A percentile compares a stretch with the other conserved stretches of the same genome.
These are phyloP conservation scores for Graphilbum sp. DNA, from an alignment of 2,329 filamentous ascomycete genomes.

Conservation along the genomic window DNA sequence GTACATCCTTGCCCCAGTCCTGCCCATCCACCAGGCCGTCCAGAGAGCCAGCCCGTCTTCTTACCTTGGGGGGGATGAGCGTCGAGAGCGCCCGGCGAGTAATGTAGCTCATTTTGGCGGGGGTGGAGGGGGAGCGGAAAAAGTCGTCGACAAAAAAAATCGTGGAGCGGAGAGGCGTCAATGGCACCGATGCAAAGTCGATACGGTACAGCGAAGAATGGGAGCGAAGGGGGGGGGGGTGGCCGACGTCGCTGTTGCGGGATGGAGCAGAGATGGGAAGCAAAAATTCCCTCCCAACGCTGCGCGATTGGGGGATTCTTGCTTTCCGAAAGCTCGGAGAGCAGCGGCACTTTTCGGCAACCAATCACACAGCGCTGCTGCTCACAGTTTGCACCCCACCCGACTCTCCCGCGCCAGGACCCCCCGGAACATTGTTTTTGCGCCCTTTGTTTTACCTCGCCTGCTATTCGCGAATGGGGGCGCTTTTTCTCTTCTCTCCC, in stretches of 20 bases:
- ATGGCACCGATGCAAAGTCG: not conserved
- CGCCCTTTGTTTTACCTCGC: slow-evolving; percentile 6
- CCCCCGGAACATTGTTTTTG: slow-evolving; percentile 9
- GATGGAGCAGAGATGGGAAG: slow-evolving; percentile 4
- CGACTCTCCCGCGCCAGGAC: not conserved
- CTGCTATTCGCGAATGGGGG: slow-evolving; percentile 6
- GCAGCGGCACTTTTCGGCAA: slow-evolving; percentile 19
- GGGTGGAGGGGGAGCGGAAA: no score
- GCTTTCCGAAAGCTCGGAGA: slow-evolving; percentile 9
- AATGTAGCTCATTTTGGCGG: slow-evolving; percentile 77
- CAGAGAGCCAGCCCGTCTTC: slow-evolving; percentile 10
- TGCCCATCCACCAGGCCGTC: not conserved
- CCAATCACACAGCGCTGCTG: slow-evolving; percentile 10
- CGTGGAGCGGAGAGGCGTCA: no score
- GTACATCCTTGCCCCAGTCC: not conserved
- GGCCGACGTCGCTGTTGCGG: slow-evolving; percentile 1
- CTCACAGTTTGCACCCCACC: slow-evolving; percentile 1
- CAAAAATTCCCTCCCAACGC: not conserved
- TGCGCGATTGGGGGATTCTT: not conserved
- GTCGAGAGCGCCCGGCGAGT: slow-evolving; percentile 86
- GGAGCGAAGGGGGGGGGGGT: not conserved
- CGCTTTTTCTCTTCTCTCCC: not conserved
- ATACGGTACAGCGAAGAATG: not conserved
- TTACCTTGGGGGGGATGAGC: slow-evolving; percentile 97
- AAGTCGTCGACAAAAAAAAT: no score